Evolutionary conservation across 1,284 basidiomycete genomes (phyloP).

Genomic region (Xerocomus cyaneibrunnescens): DNA sequence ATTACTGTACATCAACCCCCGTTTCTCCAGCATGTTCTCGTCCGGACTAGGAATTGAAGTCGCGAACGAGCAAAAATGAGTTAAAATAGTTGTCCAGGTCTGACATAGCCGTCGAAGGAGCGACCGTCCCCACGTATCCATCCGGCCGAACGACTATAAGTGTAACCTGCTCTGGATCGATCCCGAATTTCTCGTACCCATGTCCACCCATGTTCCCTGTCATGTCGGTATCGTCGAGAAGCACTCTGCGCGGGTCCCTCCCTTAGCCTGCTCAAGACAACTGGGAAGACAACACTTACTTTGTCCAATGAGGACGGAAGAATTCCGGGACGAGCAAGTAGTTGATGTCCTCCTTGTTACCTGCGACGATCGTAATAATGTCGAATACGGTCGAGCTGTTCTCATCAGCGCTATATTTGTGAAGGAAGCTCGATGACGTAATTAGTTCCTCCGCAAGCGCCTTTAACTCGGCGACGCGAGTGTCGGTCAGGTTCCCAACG

Average conservation of each 20-base stretch:
- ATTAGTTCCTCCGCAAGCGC: slow-evolving; percentile 46
- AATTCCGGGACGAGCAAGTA: slow-evolving; percentile 49
- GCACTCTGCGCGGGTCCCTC: background rate
- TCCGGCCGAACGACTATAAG: slow-evolving; percentile 36
- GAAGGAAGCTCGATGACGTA: slow-evolving; percentile 39
- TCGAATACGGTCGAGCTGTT: slow-evolving; percentile 45
- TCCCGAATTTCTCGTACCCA: slow-evolving; percentile 49
- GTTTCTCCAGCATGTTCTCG: too few species aligned
- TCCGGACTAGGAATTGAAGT: background rate
- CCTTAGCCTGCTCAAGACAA: slow-evolving; percentile 1
- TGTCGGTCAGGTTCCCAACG: slow-evolving; percentile 49
- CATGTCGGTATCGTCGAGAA: slow-evolving; percentile 9
- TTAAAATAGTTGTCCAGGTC: slow-evolving; percentile 3
- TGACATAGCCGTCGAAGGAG: slow-evolving; percentile 21
- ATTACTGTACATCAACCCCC: too few species aligned
- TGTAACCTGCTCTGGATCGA: slow-evolving; percentile 42
- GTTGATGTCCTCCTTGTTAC: slow-evolving; percentile 46
- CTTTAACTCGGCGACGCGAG: slow-evolving; percentile 42
- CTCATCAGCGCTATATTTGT: slow-evolving; percentile 31
- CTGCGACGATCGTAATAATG: slow-evolving; percentile 49
- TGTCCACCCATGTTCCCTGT: slow-evolving; percentile 38
- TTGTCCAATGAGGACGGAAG: slow-evolving; percentile 64
- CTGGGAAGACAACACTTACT: slow-evolving; percentile 38
- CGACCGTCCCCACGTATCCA: slow-evolving; percentile 9
- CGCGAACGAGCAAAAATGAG: background rate